phyloP scores from a whole-genome alignment of 176 grass and related monocot species.

The Cenchrus fungigraminus region DNA sequence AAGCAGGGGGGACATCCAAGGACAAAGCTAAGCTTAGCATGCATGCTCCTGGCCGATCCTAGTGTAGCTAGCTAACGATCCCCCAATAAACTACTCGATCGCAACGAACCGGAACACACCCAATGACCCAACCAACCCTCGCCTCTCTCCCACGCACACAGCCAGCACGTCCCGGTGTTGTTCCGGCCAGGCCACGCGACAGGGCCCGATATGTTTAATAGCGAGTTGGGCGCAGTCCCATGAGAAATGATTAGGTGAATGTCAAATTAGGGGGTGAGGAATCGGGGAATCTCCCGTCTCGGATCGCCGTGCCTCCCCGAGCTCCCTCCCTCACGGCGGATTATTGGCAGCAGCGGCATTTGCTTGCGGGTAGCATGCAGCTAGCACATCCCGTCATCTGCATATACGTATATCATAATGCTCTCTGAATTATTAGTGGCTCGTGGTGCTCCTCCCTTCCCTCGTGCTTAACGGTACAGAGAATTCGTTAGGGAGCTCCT shows the following conservation, averaged over 20 bases:
- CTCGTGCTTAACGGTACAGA: constrained; percentile 51
- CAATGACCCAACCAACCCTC: neutral
- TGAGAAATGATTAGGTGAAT: constrained; percentile 57
- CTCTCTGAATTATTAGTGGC: constrained; percentile 49
- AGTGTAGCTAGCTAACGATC: neutral
- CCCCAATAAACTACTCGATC: neutral
- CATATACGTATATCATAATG: neutral
- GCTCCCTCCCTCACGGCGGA: constrained; percentile 13
- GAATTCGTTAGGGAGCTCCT: constrained; percentile 18
- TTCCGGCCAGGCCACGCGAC: constrained; percentile 37
- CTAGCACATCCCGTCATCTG: constrained; percentile 30
- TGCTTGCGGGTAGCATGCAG: constrained; percentile 26
- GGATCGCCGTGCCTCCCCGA: constrained; percentile 36
- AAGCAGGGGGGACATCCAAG: neutral
- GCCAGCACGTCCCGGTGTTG: constrained; percentile 51
- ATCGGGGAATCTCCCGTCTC: constrained; percentile 38
- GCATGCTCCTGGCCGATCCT: constrained; percentile 7
- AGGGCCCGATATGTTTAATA: constrained; percentile 24
- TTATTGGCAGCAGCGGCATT: neutral
- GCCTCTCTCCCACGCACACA: constrained; percentile 10
- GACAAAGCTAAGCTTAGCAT: neutral
- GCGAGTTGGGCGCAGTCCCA: constrained; percentile 36
- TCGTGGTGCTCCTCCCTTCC: constrained; percentile 15
- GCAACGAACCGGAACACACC: constrained; percentile 16
- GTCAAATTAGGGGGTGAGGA: constrained; percentile 30